Conservation (phyloP, 2,329 filamentous ascomycete species). For the Botryotinia narcissicola region DNA sequence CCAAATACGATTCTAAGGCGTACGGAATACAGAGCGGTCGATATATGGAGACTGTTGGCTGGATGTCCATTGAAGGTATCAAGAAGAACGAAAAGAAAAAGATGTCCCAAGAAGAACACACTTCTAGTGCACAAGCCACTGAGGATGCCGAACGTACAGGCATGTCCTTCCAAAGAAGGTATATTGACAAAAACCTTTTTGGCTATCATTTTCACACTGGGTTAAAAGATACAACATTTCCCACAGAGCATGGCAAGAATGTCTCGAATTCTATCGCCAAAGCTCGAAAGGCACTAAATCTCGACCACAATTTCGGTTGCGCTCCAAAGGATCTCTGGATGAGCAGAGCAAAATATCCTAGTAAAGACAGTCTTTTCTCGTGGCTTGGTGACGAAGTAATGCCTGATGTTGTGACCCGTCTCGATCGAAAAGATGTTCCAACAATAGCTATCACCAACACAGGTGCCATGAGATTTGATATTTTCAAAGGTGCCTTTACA, state of each 20-base stretch:
- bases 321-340: conserved; percentile 81
- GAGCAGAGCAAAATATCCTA: conserved; percentile 71
- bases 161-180: conserved; percentile 69
- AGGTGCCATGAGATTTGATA: conserved; percentile 89
- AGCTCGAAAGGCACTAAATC: conserved; percentile 66
- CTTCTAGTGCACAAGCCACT: background rate
- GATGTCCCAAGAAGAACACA: conserved; percentile 30
- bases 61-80: conserved; percentile 76
- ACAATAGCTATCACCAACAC: conserved; percentile 80
- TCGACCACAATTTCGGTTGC: conserved; percentile 79
- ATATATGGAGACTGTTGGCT: conserved; percentile 94
- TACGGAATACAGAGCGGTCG: conserved; percentile 82
- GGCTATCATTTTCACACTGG: conserved; percentile 80
- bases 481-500: conserved; percentile 90
- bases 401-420: conserved; percentile 60
- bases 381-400: conserved; percentile 77
- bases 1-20: conserved; percentile 72
- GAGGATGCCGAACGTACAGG: conserved; percentile 35
- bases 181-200: conserved; percentile 91
- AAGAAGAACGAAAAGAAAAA: conserved; percentile 33
- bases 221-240: conserved; percentile 69
- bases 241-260: conserved; percentile 70
- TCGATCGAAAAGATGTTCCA: conserved; percentile 57
- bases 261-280: conserved; percentile 67
- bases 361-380: conserved; percentile 72